These are phyloP conservation scores for Clavispora santaluciae DNA, from an alignment of 805 yeast genomes.

Conservation along the genomic window DNA sequence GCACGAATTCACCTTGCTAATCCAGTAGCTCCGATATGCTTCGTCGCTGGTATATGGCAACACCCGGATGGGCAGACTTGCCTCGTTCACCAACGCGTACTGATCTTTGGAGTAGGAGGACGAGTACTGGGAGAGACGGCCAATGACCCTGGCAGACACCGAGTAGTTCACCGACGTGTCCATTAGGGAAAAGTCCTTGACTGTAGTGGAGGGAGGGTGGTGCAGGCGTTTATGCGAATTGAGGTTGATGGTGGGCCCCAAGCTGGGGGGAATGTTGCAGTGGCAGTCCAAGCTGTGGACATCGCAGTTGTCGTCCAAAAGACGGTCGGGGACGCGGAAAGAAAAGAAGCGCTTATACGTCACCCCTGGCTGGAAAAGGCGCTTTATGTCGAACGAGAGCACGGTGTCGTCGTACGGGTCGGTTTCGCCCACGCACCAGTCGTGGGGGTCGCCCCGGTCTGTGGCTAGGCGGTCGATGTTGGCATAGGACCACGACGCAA, in stretches of 20 bases:
- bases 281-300: constrained; percentile 21
- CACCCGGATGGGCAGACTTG: constrained; percentile 29
- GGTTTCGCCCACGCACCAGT: constrained; percentile 32
- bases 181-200: constrained; percentile 24
- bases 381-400: constrained; percentile 20
- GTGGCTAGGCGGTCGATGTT: constrained; percentile 21
- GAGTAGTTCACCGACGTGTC: constrained; percentile 33
- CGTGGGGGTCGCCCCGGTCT: constrained; percentile 29
- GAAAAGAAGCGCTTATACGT: constrained; percentile 34
- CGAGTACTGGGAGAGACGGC: constrained; percentile 9
- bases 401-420: constrained; percentile 33
- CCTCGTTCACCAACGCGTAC: constrained; percentile 35
- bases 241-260: constrained; percentile 21
- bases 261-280: constrained; percentile 20
- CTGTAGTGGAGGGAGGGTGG: neutral
- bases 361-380: constrained; percentile 21
- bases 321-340: constrained; percentile 32
- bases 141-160: constrained; percentile 39
- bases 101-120: constrained; percentile 16
- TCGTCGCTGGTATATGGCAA: constrained; percentile 25
- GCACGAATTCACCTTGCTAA: constrained; percentile 20
- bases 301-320: constrained; percentile 27
- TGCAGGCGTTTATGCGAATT: neutral
- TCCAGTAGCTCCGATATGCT: constrained; percentile 16
- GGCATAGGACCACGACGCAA: constrained; percentile 29